phyloP scores from a whole-genome alignment of 2,329 filamentous ascomycete species.

The Fusarium citri region DNA sequence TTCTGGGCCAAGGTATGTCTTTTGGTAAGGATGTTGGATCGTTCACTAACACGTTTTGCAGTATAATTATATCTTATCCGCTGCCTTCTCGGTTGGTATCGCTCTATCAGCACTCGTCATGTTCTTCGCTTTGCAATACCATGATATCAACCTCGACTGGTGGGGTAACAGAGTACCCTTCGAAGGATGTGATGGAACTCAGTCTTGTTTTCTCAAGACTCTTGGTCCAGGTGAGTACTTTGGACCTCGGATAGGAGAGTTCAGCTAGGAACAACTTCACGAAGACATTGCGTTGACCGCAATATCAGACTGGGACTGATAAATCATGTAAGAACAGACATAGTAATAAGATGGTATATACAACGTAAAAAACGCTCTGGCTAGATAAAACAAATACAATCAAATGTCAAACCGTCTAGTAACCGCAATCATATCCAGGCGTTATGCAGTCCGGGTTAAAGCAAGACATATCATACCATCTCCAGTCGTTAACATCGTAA shows the following conservation, averaged over 20 bases:
- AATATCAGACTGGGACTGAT: neutral
- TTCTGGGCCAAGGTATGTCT: slow-evolving; percentile 60
- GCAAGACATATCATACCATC: slow-evolving; percentile 30
- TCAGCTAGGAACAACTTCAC: slow-evolving; percentile 5
- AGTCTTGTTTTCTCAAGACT: slow-evolving; percentile 38
- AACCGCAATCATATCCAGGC: slow-evolving; percentile 22
- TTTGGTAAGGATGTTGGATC: fast-evolving
- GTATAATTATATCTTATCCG: slow-evolving; percentile 62
- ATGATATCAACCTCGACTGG: slow-evolving; percentile 54
- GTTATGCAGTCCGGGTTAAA: slow-evolving; percentile 33
- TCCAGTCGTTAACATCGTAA: slow-evolving; percentile 24
- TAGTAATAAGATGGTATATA: slow-evolving; percentile 13
- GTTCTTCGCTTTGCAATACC: slow-evolving; percentile 61
- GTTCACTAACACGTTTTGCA: slow-evolving; percentile 42
- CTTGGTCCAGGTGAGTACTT: slow-evolving; percentile 49
- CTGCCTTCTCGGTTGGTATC: slow-evolving; percentile 58
- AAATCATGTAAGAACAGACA: neutral
- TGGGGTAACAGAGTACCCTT: slow-evolving; percentile 56
- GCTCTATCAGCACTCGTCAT: slow-evolving; percentile 61
- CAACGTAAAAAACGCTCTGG: slow-evolving; percentile 10
- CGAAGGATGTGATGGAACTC: slow-evolving; percentile 46
- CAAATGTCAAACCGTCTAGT: slow-evolving; percentile 1
- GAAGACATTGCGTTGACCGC: neutral
- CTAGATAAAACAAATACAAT: neutral
- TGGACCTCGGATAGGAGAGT: slow-evolving; percentile 44